Base-by-base conservation (phyloP, 441 rosid species). In the Adansonia rubrostipa region DNA sequence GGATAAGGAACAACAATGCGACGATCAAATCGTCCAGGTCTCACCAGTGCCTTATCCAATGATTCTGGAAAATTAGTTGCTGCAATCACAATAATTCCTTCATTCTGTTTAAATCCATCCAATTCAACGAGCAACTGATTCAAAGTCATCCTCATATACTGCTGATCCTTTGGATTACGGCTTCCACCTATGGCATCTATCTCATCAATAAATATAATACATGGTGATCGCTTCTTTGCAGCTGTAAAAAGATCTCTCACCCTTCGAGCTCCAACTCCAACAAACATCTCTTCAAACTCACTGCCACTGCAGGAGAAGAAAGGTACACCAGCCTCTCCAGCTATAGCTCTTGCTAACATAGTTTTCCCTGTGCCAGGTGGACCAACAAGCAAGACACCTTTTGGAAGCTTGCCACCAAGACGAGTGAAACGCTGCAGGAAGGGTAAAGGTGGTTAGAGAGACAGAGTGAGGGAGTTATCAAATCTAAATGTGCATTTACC, bases 331-430 rank as follows among this genome's bases (percentile, higher is more conserved):
- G 98, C 98, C 89, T 96, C 99, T 56, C 99, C 99, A 19, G 99
- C 99, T 77, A 96, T 94, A 64, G 99, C 98, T 65, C 99, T 94
- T 56, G 99, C 99, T 74, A 94, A 88, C 98, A 96, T 94, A 20
- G 99, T 96, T 87, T 96, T 96, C 28, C 99, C 99, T 33, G 97
- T 96, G 7, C 99, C 99, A 75, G 98, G 99, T 66, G 99, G 99
- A 48, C 99, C 99, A 73, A 92, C 93, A 73, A 94, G 98, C 78
- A 94, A 81, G 83, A 96, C 98, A 77, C 99, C 99, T 83, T 96
- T 96, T 10, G 99, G 99, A 20, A 96, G 97, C 89, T 94, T 96
- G 64, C 99, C 99, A 10, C 99, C 99, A 15, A 96, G 86, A 67
- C 97, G 95, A 82, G 99, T 94, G 82, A 96, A 96, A 76, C 99